Conservation (phyloP, 1,139 yeast genomes). For the Debaryomyces sp. region DNA sequence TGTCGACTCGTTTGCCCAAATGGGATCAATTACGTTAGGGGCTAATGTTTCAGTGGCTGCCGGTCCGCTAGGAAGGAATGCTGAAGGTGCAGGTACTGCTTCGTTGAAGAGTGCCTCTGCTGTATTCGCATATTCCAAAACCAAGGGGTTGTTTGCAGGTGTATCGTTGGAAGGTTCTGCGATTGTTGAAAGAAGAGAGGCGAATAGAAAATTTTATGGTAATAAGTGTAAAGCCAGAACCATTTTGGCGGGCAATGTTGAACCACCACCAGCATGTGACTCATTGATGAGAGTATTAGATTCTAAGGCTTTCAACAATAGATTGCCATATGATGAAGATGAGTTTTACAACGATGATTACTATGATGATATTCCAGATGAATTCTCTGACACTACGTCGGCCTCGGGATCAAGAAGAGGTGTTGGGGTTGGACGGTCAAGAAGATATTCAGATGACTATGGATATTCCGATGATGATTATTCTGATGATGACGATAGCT, state of each 20-base stretch:
- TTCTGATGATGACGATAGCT: slow-evolving; percentile 36
- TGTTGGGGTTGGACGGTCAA: slow-evolving; percentile 23
- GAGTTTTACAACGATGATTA: slow-evolving; percentile 61
- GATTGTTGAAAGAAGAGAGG: slow-evolving; percentile 92
- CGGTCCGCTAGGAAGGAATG: slow-evolving; percentile 96
- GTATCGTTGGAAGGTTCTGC: slow-evolving; percentile 97
- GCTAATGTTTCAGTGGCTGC: slow-evolving; percentile 98
- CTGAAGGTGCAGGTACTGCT: slow-evolving; percentile 97
- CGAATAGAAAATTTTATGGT: slow-evolving; percentile 94
- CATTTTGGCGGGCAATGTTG: slow-evolving; percentile 82
- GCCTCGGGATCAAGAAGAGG: slow-evolving; percentile 28
- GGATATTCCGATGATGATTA: slow-evolving; percentile 43
- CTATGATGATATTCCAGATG: slow-evolving; percentile 74
- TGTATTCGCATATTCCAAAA: slow-evolving; percentile 89
- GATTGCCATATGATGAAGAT: slow-evolving; percentile 51
- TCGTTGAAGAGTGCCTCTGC: slow-evolving; percentile 88
- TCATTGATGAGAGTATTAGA: slow-evolving; percentile 84
- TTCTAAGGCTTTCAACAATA: slow-evolving; percentile 77
- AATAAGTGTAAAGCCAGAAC: slow-evolving; percentile 80
- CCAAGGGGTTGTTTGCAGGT: slow-evolving; percentile 97
- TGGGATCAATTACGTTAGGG: slow-evolving; percentile 93
- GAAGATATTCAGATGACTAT: slow-evolving; percentile 46
- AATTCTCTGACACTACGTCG: slow-evolving; percentile 52
- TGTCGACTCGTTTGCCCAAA: slow-evolving; percentile 90
- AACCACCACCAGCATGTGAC: slow-evolving; percentile 93